These are phyloP conservation scores for Umbelopsis isabellina DNA, from an alignment of 192 early-diverging fungal genomes.

Conservation along the genomic window DNA sequence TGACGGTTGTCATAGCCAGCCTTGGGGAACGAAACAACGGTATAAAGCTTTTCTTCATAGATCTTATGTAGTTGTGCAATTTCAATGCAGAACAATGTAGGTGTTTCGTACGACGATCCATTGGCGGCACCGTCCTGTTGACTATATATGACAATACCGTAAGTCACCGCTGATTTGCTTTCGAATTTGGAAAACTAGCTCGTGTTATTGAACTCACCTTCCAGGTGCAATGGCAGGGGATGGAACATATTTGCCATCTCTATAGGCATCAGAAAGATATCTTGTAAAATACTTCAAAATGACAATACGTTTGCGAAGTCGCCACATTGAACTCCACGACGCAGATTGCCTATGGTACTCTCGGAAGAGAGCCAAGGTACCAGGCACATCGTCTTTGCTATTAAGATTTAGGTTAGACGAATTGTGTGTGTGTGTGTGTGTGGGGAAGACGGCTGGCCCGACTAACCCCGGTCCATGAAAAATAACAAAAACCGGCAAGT, in stretches of 20 bases:
- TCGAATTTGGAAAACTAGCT: neutral
- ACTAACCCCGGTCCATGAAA: no score
- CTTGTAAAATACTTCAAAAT: constrained; percentile 54
- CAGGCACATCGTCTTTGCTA: constrained; percentile 28
- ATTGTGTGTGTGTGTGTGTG: neutral
- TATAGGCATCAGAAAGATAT: constrained; percentile 44
- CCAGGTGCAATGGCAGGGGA: constrained; percentile 24
- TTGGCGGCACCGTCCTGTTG: neutral
- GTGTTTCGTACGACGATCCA: constrained; percentile 4
- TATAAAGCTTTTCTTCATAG: constrained; percentile 64
- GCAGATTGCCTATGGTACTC: constrained; percentile 45
- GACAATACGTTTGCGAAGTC: constrained; percentile 53
- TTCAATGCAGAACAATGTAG: constrained; percentile 43
- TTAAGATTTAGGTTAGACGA: neutral
- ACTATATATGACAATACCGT: no score
- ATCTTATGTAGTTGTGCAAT: constrained; percentile 55
- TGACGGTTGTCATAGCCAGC: constrained; percentile 61
- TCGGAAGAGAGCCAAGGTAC: constrained; percentile 37
- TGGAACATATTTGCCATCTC: constrained; percentile 36
- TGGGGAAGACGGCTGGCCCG: neutral
- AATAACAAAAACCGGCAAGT: no score
- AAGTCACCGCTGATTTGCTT: no score
- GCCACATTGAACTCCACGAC: constrained; percentile 47
- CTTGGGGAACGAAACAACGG: constrained; percentile 59
- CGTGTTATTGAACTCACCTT: neutral